Percentiles rank a stretch among this genome's conserved stretches.
phyloP scores from a whole-genome alignment of 306 rosid genomes.

The Carpinus fangiana region DNA sequence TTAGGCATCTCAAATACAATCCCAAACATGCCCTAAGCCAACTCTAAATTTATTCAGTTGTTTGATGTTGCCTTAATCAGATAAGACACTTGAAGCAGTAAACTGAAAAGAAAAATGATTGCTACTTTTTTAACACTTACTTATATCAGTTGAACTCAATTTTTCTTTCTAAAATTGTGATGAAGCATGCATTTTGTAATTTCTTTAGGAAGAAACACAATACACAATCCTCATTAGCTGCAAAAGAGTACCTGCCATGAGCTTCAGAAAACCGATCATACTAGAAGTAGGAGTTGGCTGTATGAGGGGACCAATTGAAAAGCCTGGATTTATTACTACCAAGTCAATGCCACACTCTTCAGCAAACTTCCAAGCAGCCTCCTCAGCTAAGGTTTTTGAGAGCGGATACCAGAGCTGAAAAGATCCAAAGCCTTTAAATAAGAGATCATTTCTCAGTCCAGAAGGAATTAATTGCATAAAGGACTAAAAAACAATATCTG shows the following conservation, averaged over 20 bases:
- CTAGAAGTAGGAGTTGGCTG: conserved; percentile 45
- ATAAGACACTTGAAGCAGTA: too few relatives aligned
- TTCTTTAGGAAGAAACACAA: neutral
- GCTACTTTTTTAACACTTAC: too few relatives aligned
- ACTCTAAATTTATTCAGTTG: too few relatives aligned
- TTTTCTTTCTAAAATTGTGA: too few relatives aligned
- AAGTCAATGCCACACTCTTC: conserved; percentile 69
- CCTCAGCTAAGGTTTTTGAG: conserved; percentile 88
- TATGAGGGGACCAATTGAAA: conserved; percentile 73
- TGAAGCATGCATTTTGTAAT: neutral
- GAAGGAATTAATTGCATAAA: neutral
- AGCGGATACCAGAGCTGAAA: conserved; percentile 54
- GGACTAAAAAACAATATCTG: neutral
- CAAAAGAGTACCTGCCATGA: neutral
- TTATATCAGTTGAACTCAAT: conserved; percentile 5
- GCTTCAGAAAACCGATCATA: neutral
- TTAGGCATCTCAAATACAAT: too few relatives aligned
- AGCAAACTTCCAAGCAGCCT: conserved; percentile 83
- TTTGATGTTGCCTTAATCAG: too few relatives aligned
- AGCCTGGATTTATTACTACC: conserved; percentile 65
- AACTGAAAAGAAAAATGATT: too few relatives aligned
- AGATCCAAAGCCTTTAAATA: neutral
- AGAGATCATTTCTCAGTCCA: neutral
- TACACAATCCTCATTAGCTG: neutral
- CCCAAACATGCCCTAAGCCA: too few relatives aligned